phyloP scores from a whole-genome alignment of 2,329 filamentous ascomycete genomes.

The Colletotrichum scovillei region DNA sequence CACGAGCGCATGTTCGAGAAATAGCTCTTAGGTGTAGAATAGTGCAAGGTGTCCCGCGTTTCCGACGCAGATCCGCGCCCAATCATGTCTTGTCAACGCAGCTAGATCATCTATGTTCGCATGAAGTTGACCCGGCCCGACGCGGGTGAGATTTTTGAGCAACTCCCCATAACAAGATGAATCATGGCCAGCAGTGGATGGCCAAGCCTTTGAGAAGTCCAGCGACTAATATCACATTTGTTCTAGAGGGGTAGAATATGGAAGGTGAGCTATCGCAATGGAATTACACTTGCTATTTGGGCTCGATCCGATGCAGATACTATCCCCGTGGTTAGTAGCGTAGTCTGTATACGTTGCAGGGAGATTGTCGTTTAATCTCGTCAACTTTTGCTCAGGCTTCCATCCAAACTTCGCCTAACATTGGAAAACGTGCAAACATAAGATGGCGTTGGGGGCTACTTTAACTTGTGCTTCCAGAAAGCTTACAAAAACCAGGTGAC shows the following conservation, averaged over 20 bases:
- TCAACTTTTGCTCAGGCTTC: neutral
- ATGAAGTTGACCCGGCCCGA: conserved; percentile 31
- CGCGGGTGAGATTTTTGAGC: neutral
- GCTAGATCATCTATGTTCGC: conserved; percentile 6
- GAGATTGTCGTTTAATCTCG: neutral
- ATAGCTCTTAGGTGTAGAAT: neutral
- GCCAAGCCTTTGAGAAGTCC: neutral
- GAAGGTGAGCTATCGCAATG: neutral
- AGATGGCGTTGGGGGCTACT: neutral
- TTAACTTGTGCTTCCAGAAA: neutral
- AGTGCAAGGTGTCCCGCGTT: conserved; percentile 9
- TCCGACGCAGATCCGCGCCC: conserved; percentile 1
- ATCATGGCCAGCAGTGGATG: neutral
- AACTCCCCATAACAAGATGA: neutral
- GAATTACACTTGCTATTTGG: too few species aligned
- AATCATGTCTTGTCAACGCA: neutral
- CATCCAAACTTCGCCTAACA: neutral
- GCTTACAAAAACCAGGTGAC: neutral
- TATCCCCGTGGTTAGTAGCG: too few species aligned
- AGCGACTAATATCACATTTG: too few species aligned
- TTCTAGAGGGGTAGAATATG: too few species aligned
- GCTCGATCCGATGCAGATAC: neutral
- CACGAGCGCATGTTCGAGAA: neutral
- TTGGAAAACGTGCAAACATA: neutral
- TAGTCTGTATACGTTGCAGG: neutral